A percentile compares a stretch with the other conserved stretches of the same genome.
Conservation (phyloP, 352 stramenopile genomes). For the Blastocystis sp. region DNA sequence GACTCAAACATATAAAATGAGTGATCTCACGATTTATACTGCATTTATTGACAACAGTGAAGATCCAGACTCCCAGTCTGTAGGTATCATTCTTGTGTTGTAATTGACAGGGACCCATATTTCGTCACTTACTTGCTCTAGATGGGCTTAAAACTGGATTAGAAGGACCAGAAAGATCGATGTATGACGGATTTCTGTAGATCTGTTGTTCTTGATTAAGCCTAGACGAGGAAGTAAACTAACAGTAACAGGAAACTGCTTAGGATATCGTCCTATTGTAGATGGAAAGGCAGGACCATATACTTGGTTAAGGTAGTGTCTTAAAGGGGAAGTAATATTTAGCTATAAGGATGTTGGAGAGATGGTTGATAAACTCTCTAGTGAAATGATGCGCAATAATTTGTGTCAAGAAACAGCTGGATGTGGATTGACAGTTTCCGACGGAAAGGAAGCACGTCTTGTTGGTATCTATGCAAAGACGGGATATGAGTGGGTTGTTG, state of each 20-base stretch:
- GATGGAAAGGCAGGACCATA: constrained; percentile 9
- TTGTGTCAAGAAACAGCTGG: constrained; percentile 22
- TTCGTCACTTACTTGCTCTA: constrained; percentile 12
- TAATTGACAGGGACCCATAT: constrained; percentile 12
- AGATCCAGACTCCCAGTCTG: neutral
- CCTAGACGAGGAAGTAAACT: neutral
- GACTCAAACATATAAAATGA: neutral
- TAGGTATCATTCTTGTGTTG: neutral
- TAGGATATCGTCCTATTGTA: constrained; percentile 35
- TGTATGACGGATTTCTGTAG: constrained; percentile 39
- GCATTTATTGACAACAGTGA: constrained; percentile 5
- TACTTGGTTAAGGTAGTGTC: constrained; percentile 48
- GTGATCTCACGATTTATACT: constrained; percentile 40
- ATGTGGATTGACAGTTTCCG: neutral
- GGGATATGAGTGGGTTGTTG: constrained; percentile 89
- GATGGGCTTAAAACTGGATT: constrained; percentile 24
- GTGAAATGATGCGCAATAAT: constrained; percentile 55
- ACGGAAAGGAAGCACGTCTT: constrained; percentile 72
- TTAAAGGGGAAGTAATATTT: neutral
- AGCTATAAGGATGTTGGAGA: constrained; percentile 53
- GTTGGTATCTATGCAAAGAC: constrained; percentile 94
- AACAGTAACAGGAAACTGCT: constrained; percentile 31
- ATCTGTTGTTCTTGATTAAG: neutral
- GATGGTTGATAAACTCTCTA: constrained; percentile 64
- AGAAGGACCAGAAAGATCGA: constrained; percentile 11